Evolutionary conservation across 1,284 basidiomycete species (phyloP).

Genomic region (Phellinidium pouzarii): DNA sequence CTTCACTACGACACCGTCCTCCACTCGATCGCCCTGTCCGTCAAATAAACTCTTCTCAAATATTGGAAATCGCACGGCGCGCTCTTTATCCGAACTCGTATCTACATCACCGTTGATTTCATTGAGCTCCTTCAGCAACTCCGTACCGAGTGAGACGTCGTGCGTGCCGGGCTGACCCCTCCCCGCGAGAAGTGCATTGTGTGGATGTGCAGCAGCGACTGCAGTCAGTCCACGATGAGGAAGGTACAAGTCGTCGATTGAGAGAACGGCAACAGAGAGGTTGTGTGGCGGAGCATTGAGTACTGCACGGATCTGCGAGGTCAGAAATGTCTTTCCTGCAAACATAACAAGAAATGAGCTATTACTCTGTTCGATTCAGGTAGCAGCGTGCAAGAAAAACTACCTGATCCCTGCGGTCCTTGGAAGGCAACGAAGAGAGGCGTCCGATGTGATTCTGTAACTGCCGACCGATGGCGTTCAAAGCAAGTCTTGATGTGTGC

Average conservation of each 20-base stretch:
- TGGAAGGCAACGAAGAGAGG: slow-evolving; percentile 77
- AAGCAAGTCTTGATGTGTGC: slow-evolving; percentile 7
- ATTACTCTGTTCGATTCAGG: too few species aligned
- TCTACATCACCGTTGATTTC: slow-evolving; percentile 32
- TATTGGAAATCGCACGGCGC: slow-evolving; percentile 55
- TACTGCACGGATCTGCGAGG: slow-evolving; percentile 43
- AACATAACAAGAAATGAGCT: neutral
- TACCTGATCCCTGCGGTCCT: slow-evolving; percentile 72
- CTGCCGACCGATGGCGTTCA: slow-evolving; percentile 1
- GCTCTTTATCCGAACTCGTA: neutral
- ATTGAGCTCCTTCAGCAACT: slow-evolving; percentile 46
- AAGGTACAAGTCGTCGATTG: slow-evolving; percentile 85
- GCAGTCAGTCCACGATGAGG: slow-evolving; percentile 50
- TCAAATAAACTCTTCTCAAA: slow-evolving; percentile 82
- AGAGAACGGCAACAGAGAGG: slow-evolving; percentile 60
- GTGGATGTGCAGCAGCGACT: slow-evolving; percentile 48
- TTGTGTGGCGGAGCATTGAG: slow-evolving; percentile 45
- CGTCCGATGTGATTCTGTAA: neutral
- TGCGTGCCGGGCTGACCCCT: slow-evolving; percentile 87
- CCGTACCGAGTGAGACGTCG: slow-evolving; percentile 59
- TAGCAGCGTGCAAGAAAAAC: neutral
- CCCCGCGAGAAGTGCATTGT: slow-evolving; percentile 65
- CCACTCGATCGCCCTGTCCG: slow-evolving; percentile 79
- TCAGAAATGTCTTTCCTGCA: slow-evolving; percentile 70
- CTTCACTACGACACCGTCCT: slow-evolving; percentile 34